Percentiles rank a stretch among this genome's conserved stretches.
phyloP scores from a whole-genome alignment of 2,329 filamentous ascomycete genomes.

The Apiospora phragmitis region DNA sequence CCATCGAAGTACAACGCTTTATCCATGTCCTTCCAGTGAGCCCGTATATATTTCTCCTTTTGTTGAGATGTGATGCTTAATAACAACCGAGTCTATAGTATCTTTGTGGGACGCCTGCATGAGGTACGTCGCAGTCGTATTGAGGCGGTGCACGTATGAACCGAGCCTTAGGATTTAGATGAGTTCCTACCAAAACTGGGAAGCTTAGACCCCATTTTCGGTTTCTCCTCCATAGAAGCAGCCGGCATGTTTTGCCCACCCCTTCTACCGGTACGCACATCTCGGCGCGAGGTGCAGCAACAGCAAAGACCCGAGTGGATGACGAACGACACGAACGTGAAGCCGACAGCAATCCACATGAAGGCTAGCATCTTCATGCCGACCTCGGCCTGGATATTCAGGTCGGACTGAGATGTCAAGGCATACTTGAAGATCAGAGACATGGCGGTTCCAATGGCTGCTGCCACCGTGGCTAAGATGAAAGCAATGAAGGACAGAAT shows the following conservation, averaged over 20 bases:
- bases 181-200: not conserved
- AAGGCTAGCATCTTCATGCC: slow-evolving; percentile 79
- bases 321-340: slow-evolving; percentile 68
- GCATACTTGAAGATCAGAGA: slow-evolving; percentile 79
- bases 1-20: not conserved
- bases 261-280: slow-evolving; percentile 44
- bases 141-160: not conserved
- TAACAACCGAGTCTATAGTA: not conserved
- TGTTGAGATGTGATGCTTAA: not conserved
- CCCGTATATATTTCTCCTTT: not conserved
- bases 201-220: not conserved
- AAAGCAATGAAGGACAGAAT: slow-evolving; percentile 68
- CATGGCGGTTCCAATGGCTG: slow-evolving; percentile 79
- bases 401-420: slow-evolving; percentile 66
- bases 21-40: not conserved
- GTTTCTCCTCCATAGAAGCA: not conserved
- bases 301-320: slow-evolving; percentile 78
- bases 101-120: not conserved
- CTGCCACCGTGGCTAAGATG: slow-evolving; percentile 67
- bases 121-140: not conserved
- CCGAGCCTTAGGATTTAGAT: not conserved
- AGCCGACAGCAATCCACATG: slow-evolving; percentile 80
- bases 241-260: slow-evolving; percentile 19
- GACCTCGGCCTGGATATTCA: slow-evolving; percentile 74
- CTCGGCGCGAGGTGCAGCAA: slow-evolving; percentile 64